These are phyloP conservation scores for Persicaria tinctoria DNA, from an alignment of 148 eudicot genomes.

Conservation along the genomic window DNA sequence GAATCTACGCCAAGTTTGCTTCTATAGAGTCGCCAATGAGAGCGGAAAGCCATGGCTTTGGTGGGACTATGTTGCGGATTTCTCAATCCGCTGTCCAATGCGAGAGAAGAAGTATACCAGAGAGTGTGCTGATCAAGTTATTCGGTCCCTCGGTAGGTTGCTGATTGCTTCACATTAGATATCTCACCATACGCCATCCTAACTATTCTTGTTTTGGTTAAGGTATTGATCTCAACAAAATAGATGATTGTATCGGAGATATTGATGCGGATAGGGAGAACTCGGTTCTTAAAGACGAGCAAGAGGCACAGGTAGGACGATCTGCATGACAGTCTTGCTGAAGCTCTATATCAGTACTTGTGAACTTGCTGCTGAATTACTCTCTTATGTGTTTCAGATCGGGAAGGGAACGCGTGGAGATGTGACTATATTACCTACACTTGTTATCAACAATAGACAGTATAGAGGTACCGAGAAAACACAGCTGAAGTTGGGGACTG, in stretches of 20 bases:
- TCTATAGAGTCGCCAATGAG: constrained; percentile 79
- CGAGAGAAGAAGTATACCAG: constrained; percentile 62
- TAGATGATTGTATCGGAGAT: constrained; percentile 66
- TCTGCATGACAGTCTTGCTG: not conserved
- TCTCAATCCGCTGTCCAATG: constrained; percentile 92
- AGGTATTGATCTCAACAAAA: constrained; percentile 60
- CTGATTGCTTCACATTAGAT: too few species aligned
- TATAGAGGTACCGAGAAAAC: constrained; percentile 57
- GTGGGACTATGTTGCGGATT: constrained; percentile 99
- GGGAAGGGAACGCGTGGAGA: constrained; percentile 90
- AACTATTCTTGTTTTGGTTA: not conserved
- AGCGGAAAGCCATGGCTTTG: constrained; percentile 89
- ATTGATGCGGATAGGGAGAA: constrained; percentile 58
- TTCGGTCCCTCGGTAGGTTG: constrained; percentile 67
- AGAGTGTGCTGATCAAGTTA: constrained; percentile 75
- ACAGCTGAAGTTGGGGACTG: not conserved
- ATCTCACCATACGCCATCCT: not conserved
- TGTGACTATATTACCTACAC: constrained; percentile 95
- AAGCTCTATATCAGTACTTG: not conserved
- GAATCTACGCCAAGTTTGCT: constrained; percentile 82
- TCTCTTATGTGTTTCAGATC: constrained; percentile 36
- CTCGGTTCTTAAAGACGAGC: constrained; percentile 62
- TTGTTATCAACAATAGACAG: constrained; percentile 76
- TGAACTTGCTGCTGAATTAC: not conserved
- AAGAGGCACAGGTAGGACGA: constrained; percentile 57